Conservation (phyloP, 2,329 filamentous ascomycete genomes). For the Stachybotrys chlorohalonatus region DNA sequence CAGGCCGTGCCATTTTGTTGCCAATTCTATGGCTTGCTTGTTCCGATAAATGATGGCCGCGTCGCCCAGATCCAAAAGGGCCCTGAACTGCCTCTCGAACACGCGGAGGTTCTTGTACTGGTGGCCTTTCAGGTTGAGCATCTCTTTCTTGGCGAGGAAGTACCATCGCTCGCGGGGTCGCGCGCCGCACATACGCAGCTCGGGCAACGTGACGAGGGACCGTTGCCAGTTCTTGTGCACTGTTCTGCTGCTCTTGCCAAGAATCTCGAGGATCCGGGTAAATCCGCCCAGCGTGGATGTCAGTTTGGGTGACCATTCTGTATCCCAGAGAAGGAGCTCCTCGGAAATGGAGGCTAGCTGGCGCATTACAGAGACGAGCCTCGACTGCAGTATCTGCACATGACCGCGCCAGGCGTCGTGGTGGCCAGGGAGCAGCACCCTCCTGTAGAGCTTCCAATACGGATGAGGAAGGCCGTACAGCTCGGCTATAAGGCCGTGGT, state of each 20-base stretch:
- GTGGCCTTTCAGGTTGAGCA: conserved; percentile 8
- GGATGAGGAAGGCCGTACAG: conserved; percentile 8
- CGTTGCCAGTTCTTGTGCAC: conserved; percentile 10
- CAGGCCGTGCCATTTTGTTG: neutral
- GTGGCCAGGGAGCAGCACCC: neutral
- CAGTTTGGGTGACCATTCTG: conserved; percentile 9
- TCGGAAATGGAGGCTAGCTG: neutral
- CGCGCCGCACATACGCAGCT: conserved; percentile 12
- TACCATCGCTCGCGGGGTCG: conserved; percentile 8
- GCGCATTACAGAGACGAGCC: neutral
- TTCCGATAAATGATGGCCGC: neutral
- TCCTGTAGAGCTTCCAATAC: conserved; percentile 7
- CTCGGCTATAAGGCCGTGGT: conserved; percentile 13
- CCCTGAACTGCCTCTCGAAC: conserved; percentile 7
- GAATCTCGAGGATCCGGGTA: conserved; percentile 6
- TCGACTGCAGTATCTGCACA: too few relatives aligned
- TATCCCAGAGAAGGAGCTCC: neutral
- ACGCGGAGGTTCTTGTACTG: conserved; percentile 4
- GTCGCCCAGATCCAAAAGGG: neutral
- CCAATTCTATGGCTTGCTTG: neutral
- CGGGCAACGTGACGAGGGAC: conserved; percentile 11
- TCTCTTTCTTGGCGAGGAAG: conserved; percentile 12
- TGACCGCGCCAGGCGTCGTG: conserved; percentile 1
- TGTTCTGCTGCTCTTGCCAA: conserved; percentile 2
- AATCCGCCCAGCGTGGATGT: conserved; percentile 3